Percentiles rank a stretch among this genome's conserved stretches.
Conservation (phyloP, 1,284 basidiomycete species). For the Cryptococcus sp. region DNA sequence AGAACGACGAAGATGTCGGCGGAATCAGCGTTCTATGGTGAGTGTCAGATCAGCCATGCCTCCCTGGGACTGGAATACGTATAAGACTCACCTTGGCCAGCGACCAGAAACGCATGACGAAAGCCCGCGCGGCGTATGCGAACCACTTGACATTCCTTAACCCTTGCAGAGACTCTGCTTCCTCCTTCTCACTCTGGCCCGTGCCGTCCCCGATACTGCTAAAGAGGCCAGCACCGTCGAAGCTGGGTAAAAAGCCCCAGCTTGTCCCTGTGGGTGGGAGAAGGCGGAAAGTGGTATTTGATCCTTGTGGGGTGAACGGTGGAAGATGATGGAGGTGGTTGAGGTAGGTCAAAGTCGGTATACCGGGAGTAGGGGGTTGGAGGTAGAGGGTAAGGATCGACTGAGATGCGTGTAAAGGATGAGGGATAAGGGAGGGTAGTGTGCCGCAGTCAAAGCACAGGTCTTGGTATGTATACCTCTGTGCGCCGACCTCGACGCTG, state of each 20-base stretch:
- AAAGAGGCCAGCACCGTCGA: constrained; percentile 45
- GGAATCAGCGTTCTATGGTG: constrained; percentile 79
- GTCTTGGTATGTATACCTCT: constrained; percentile 44
- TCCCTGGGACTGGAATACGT: too few relatives aligned
- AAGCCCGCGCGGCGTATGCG: constrained; percentile 76
- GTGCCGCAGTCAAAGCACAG: constrained; percentile 40
- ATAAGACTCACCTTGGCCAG: constrained; percentile 69
- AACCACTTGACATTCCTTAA: constrained; percentile 81
- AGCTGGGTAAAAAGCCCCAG: constrained; percentile 46
- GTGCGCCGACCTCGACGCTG: constrained; percentile 36
- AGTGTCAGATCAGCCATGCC: not conserved
- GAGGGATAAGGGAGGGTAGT: constrained; percentile 29
- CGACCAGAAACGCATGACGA: constrained; percentile 81
- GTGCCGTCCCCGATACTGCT: constrained; percentile 32
- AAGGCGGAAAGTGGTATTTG: constrained; percentile 44
- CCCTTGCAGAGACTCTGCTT: constrained; percentile 61
- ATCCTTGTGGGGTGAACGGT: constrained; percentile 25
- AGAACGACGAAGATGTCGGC: constrained; percentile 94
- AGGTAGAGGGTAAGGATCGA: constrained; percentile 44
- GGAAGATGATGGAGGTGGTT: constrained; percentile 54
- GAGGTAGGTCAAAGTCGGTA: constrained; percentile 64
- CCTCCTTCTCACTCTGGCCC: constrained; percentile 30
- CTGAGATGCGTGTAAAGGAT: constrained; percentile 44
- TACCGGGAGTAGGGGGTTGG: constrained; percentile 51
- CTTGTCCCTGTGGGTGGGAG: constrained; percentile 20